Evolutionary conservation across 1,284 basidiomycete species (phyloP), one percentile per base, ranked within the genome.

Genomic region (Pseudozyma flocculosa): DNA sequence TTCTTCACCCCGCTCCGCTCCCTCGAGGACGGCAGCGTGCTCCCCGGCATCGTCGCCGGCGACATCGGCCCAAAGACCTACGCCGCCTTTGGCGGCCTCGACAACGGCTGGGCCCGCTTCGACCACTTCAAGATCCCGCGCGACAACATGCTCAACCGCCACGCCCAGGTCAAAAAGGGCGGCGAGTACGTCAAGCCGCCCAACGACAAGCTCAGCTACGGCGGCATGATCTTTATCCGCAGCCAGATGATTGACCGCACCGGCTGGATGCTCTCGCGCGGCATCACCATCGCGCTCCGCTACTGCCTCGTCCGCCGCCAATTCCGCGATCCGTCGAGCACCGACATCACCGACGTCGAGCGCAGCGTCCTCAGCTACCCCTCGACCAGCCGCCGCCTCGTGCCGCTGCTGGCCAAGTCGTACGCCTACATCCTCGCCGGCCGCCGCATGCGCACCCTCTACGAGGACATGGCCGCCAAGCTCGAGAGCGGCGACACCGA

Each of bases 241-340:
- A 67, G 60, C 7, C 63, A 70, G 86, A 73, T 89, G 86, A 83
- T 87, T 17, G 82, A 82, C 3, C 54, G 68, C 13, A 82, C 83
- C 9, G 86, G 85, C 1, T 86, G 85, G 83, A 77, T 80, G 3
- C 82, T 86, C 10, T 86, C 84, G 11, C 50, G 74, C 85, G 88
- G 84, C 49, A 84, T 83, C 0, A 89, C 88, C 0, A 83, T 90
- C 34, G 82, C 88, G 0, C 84, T 88, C 26, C 84, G 89, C 2
- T 91, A 91, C 69, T 82, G 85, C 5, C 86, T 85, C 14, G 85
- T 88, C 29, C 84, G 88, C 8, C 80, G 88, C 34, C 89, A 90
- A 76, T 80, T 80, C 52, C 39, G 69, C 48, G 43, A 73, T 58
- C 72, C 76, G 17, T 53, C 64, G 48, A 47, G 49, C 23, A 49